phyloP scores from a whole-genome alignment of 441 rosid genomes.

The Bocquillonia castaneifolia region DNA sequence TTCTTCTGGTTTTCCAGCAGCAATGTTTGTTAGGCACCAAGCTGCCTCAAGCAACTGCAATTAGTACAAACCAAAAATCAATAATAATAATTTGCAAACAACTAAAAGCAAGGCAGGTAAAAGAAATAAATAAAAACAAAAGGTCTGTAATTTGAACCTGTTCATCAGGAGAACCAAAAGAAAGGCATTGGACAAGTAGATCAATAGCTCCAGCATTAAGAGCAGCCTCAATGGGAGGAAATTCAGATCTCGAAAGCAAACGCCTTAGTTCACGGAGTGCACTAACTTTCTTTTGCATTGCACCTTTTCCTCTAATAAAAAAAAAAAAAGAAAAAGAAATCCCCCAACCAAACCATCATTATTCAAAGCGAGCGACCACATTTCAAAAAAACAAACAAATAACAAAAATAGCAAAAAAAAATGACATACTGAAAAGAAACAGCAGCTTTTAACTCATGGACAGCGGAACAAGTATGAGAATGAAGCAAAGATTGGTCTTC shows the following conservation, averaged over 20 bases:
- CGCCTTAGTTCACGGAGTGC: slow-evolving; percentile 88
- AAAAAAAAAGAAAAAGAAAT: background rate
- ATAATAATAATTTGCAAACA: too few species aligned
- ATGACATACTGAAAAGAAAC: slow-evolving; percentile 59
- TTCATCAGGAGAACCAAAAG: slow-evolving; percentile 85
- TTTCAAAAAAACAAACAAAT: too few species aligned
- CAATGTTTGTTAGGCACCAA: slow-evolving; percentile 96
- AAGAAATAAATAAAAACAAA: slow-evolving; percentile 12
- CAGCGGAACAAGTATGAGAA: slow-evolving; percentile 55
- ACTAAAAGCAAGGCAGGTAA: too few species aligned
- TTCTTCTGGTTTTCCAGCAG: slow-evolving; percentile 92
- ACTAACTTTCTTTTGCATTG: slow-evolving; percentile 69
- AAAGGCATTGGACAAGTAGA: slow-evolving; percentile 79
- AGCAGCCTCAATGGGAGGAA: slow-evolving; percentile 78
- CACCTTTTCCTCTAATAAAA: slow-evolving; percentile 69
- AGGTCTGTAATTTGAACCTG: slow-evolving; percentile 54
- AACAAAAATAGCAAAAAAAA: background rate
- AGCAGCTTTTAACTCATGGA: slow-evolving; percentile 66
- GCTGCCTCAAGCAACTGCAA: slow-evolving; percentile 94
- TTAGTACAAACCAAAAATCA: slow-evolving; percentile 15
- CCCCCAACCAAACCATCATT: background rate
- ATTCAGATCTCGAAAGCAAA: slow-evolving; percentile 70
- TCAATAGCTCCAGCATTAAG: slow-evolving; percentile 74
- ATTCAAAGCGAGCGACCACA: too few species aligned
- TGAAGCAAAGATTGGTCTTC: slow-evolving; percentile 65